Evolutionary conservation across 2,329 filamentous ascomycete species (phyloP).

Genomic region (Talaromyces sp.): DNA sequence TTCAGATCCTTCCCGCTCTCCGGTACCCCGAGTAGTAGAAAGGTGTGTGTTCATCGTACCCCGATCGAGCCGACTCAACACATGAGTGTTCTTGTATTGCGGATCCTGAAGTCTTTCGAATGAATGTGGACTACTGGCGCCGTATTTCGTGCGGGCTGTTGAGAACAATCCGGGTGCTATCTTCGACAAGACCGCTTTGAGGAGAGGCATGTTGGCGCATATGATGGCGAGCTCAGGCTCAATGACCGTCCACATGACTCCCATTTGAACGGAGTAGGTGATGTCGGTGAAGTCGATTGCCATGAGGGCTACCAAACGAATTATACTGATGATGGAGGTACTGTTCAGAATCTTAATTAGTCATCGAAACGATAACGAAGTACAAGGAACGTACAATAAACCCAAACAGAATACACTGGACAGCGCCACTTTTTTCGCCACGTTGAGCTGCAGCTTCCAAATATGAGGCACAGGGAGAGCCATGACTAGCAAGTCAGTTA

Average conservation of each 20-base stretch:
- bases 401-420: conserved; percentile 9
- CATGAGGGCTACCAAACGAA: not conserved
- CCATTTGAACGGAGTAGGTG: not conserved
- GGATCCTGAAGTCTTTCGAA: not conserved
- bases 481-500: conserved; percentile 11
- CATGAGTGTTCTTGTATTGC: not conserved
- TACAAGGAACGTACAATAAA: conserved; percentile 1
- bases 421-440: not conserved
- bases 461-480: conserved; percentile 6
- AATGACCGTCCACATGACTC: conserved; percentile 3
- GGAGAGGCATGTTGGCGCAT: not conserved
- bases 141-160: not conserved
- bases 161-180: not conserved
- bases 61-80: not conserved
- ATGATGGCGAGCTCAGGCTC: conserved; percentile 2
- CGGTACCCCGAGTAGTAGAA: not conserved
- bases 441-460: conserved; percentile 3
- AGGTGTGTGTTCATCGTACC: not conserved
- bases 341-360: not conserved
- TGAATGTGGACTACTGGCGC: not conserved
- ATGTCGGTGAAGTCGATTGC: conserved; percentile 3
- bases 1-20: not conserved
- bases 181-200: not conserved
- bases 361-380: not conserved
- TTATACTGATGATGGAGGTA: not conserved